Percentiles rank a stretch among this genome's conserved stretches.
Evolutionary conservation across 23 red algal genomes (phyloP).

Genomic region (Pyropia yezoensis): DNA sequence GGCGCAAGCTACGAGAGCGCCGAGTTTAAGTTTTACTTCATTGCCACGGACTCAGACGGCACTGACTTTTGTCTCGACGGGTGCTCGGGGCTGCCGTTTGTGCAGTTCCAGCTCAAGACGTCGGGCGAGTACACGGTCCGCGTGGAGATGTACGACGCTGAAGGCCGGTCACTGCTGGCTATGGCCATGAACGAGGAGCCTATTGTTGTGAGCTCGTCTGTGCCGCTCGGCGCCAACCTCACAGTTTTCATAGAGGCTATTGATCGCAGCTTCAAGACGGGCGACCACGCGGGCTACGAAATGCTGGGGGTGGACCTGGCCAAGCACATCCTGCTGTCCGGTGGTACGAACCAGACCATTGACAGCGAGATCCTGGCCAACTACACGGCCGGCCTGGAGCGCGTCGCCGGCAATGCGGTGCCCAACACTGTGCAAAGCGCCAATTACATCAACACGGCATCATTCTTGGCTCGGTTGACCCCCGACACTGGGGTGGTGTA

Average conservation of each 20-base stretch:
- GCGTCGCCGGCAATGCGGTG: slow-evolving; percentile 35
- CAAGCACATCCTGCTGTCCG: slow-evolving; percentile 27
- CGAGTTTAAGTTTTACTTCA: slow-evolving; percentile 62
- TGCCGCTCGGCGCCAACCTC: not conserved
- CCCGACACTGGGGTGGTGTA: slow-evolving; percentile 22
- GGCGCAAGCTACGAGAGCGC: slow-evolving; percentile 37
- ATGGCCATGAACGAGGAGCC: slow-evolving; percentile 11
- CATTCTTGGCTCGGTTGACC: slow-evolving; percentile 26
- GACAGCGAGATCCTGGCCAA: slow-evolving; percentile 42
- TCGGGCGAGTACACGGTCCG: slow-evolving; percentile 28
- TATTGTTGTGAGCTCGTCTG: slow-evolving; percentile 6
- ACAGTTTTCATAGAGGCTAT: slow-evolving; percentile 8
- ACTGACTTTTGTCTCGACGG: slow-evolving; percentile 37
- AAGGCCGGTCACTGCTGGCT: slow-evolving; percentile 25
- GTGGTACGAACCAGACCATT: not conserved
- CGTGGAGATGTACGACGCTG: slow-evolving; percentile 36
- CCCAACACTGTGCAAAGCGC: slow-evolving; percentile 46
- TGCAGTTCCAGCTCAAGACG: slow-evolving; percentile 23
- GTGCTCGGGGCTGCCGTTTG: slow-evolving; percentile 33
- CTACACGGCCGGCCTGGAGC: slow-evolving; percentile 34
- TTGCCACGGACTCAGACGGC: slow-evolving; percentile 30
- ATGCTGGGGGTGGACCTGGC: slow-evolving; percentile 41
- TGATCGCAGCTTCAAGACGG: slow-evolving; percentile 22
- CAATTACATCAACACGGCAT: slow-evolving; percentile 33
- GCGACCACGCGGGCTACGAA: slow-evolving; percentile 43